Evolutionary conservation across 1,284 basidiomycete genomes (phyloP).

Genomic region (Ceratobasidium sp.): DNA sequence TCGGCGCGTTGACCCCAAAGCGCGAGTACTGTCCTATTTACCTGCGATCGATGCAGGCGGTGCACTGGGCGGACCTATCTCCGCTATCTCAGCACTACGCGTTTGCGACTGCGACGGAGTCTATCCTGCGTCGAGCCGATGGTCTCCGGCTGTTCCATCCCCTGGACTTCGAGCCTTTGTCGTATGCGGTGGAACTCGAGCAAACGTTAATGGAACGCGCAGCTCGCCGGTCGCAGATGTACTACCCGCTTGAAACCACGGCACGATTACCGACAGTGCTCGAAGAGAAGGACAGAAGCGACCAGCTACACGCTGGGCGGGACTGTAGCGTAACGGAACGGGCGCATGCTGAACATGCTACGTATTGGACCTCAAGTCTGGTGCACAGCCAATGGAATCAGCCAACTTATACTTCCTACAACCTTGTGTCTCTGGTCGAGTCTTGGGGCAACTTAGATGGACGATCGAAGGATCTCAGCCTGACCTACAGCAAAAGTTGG

Average conservation of each 20-base stretch:
- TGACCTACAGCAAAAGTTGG: slow-evolving; percentile 9
- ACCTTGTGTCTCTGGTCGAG: slow-evolving; percentile 10
- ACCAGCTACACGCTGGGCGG: background rate
- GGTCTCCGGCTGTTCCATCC: slow-evolving; percentile 21
- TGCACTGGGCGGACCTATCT: slow-evolving; percentile 57
- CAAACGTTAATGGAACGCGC: slow-evolving; percentile 10
- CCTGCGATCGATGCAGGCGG: slow-evolving; percentile 60
- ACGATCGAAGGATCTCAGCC: background rate
- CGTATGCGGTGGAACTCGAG: background rate
- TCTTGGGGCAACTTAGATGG: background rate
- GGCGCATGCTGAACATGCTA: background rate
- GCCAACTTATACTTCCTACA: background rate
- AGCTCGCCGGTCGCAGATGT: slow-evolving; percentile 4
- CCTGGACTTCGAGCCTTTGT: background rate
- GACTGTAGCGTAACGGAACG: background rate
- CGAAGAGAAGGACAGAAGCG: background rate
- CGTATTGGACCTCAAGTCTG: slow-evolving; percentile 14
- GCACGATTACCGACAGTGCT: background rate
- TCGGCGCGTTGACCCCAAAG: slow-evolving; percentile 58
- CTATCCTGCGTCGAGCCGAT: slow-evolving; percentile 25
- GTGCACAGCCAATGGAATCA: background rate
- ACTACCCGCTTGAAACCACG: slow-evolving; percentile 14
- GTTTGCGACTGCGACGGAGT: slow-evolving; percentile 49
- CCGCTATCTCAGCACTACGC: slow-evolving; percentile 56
- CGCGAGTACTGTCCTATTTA: slow-evolving; percentile 60